phyloP scores from a whole-genome alignment of 2,329 filamentous ascomycete species.

The Moelleriella libera region DNA sequence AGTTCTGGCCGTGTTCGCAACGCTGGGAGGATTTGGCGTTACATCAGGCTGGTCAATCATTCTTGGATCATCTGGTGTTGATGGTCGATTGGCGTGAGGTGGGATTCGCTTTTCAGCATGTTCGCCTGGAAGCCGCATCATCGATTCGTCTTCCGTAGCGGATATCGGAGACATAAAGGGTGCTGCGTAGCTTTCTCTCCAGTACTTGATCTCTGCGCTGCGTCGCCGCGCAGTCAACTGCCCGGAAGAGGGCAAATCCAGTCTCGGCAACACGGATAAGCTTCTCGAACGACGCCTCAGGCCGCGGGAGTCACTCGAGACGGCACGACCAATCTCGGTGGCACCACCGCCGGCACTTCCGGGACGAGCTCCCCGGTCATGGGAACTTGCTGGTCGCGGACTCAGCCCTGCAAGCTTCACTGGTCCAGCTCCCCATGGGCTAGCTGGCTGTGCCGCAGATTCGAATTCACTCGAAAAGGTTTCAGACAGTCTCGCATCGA shows the following conservation, averaged over 20 bases:
- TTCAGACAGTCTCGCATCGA: constrained; percentile 24
- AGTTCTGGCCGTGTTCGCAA: not conserved
- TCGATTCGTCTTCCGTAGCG: constrained; percentile 24
- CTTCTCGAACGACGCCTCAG: constrained; percentile 44
- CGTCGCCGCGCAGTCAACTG: constrained; percentile 29
- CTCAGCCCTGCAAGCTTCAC: constrained; percentile 39
- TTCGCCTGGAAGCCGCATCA: constrained; percentile 13
- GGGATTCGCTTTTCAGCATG: constrained; percentile 4
- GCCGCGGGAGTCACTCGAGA: constrained; percentile 38
- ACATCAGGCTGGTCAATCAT: not conserved
- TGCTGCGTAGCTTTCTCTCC: constrained; percentile 45
- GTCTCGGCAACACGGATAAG: constrained; percentile 36
- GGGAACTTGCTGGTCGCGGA: constrained; percentile 46
- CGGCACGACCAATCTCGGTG: constrained; percentile 45
- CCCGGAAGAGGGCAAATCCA: constrained; percentile 10
- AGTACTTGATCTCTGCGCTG: constrained; percentile 50
- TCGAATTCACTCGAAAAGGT: constrained; percentile 1
- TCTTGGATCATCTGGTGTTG: not conserved
- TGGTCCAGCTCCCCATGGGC: constrained; percentile 8
- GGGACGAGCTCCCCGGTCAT: constrained; percentile 27
- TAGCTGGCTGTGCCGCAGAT: constrained; percentile 9
- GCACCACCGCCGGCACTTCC: constrained; percentile 26
- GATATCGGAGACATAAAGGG: constrained; percentile 36
- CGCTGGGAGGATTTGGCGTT: not conserved
- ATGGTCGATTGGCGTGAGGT: not conserved